phyloP scores from a whole-genome alignment of 352 stramenopile genomes.

The Pythium scleroteichum region DNA sequence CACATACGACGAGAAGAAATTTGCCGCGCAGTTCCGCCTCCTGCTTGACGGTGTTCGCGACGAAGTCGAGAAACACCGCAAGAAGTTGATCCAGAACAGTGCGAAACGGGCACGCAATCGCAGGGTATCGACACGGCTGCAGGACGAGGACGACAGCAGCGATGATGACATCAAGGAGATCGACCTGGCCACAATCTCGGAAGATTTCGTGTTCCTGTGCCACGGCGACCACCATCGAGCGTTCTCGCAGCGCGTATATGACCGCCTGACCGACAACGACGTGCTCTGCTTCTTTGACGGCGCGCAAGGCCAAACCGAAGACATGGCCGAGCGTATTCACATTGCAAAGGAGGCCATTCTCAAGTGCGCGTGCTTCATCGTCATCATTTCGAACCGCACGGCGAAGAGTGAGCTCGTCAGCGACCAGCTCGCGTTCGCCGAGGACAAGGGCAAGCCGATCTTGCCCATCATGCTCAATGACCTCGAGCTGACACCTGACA shows the following conservation, averaged over 20 bases:
- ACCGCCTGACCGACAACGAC: constrained; percentile 52
- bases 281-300: constrained; percentile 61
- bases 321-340: constrained; percentile 68
- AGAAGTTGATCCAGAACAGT: constrained; percentile 40
- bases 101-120: constrained; percentile 11
- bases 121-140: constrained; percentile 18
- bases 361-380: constrained; percentile 72
- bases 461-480: constrained; percentile 79
- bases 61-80: constrained; percentile 71
- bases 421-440: constrained; percentile 79
- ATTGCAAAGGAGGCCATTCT: constrained; percentile 78
- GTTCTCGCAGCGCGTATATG: constrained; percentile 64
- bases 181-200: constrained; percentile 29
- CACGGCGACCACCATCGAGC: constrained; percentile 69
- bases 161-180: constrained; percentile 28
- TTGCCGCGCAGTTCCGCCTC: constrained; percentile 54
- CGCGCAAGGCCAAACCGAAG: constrained; percentile 34
- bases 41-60: constrained; percentile 75
- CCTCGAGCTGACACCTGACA: constrained; percentile 69
- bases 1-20: constrained; percentile 64
- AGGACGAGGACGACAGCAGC: constrained; percentile 8
- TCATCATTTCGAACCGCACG: constrained; percentile 69
- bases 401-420: constrained; percentile 72
- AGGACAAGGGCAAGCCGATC: constrained; percentile 74
- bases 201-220: constrained; percentile 70